Evolutionary conservation across 441 rosid genomes (phyloP).

Genomic region (Aleurites moluccanus): DNA sequence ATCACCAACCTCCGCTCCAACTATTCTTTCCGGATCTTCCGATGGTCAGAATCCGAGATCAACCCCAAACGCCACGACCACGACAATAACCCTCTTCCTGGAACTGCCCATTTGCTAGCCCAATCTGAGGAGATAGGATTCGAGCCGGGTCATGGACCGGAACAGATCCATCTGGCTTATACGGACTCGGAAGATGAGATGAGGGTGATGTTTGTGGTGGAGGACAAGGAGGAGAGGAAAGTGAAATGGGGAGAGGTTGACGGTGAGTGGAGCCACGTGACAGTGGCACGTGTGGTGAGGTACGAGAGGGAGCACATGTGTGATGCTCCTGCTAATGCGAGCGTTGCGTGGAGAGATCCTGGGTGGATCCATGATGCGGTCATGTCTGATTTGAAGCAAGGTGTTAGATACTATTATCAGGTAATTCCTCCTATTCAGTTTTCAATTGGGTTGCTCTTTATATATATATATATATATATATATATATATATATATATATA

Average conservation of each 20-base stretch:
- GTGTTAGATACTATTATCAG: conserved; percentile 68
- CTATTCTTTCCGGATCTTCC: conserved; percentile 87
- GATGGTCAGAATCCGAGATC: conserved; percentile 70
- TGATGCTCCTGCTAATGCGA: conserved; percentile 70
- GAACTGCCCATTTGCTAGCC: conserved; percentile 52
- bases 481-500: background rate
- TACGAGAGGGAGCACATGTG: conserved; percentile 81
- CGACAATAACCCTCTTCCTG: conserved; percentile 83
- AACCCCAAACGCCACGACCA: conserved; percentile 59
- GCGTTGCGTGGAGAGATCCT: conserved; percentile 89
- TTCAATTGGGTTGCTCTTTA: background rate
- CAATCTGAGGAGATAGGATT: conserved; percentile 47
- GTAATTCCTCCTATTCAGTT: conserved; percentile 28
- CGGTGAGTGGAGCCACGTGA: conserved; percentile 34
- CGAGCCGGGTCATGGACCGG: conserved; percentile 46
- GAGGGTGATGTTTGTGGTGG: conserved; percentile 81
- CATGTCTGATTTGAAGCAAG: conserved; percentile 55
- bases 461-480: background rate
- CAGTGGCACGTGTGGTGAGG: conserved; percentile 55
- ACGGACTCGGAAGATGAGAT: conserved; percentile 69
- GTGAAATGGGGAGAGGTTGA: conserved; percentile 63
- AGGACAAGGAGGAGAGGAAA: conserved; percentile 55
- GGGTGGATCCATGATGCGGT: conserved; percentile 79
- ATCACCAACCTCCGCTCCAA: conserved; percentile 66
- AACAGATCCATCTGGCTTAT: conserved; percentile 74